A percentile compares a stretch with the other conserved stretches of the same genome.
phyloP scores from a whole-genome alignment of 352 stramenopile genomes.

The Globisporangium parvum region DNA sequence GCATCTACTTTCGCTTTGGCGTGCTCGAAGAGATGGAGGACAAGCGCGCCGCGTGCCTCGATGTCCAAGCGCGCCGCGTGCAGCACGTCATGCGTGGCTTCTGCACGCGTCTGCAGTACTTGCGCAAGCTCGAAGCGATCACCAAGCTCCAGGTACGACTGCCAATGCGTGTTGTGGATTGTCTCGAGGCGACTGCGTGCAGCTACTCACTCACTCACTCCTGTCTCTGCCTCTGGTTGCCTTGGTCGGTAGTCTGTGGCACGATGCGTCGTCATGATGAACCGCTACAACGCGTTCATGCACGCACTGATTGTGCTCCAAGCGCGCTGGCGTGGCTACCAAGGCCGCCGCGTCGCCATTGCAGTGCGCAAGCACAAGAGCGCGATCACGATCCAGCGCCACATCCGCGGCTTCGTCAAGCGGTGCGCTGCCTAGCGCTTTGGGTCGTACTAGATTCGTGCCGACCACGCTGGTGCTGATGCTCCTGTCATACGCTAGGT shows the following conservation, averaged over 20 bases:
- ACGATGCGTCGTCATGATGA: conserved; percentile 75
- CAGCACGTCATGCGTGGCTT: conserved; percentile 76
- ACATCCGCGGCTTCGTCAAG: conserved; percentile 56
- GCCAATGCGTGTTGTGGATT: too few species aligned
- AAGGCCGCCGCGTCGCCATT: conserved; percentile 42
- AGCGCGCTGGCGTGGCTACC: conserved; percentile 71
- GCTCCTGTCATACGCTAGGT: background rate
- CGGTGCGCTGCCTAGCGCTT: conserved; percentile 19
- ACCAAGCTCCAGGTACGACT: conserved; percentile 64
- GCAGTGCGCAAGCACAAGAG: conserved; percentile 51
- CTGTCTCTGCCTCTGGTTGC: conserved; percentile 1
- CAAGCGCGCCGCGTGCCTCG: conserved; percentile 45
- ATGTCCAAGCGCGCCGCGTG: conserved; percentile 51
- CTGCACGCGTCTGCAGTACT: conserved; percentile 44
- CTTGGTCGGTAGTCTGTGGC: conserved; percentile 51
- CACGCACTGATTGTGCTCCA: conserved; percentile 57
- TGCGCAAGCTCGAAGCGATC: conserved; percentile 63
- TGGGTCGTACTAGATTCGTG: background rate
- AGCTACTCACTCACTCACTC: too few species aligned
- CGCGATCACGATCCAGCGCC: conserved; percentile 59
- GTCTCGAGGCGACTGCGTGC: too few species aligned
- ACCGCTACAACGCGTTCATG: conserved; percentile 56
- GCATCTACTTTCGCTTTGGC: conserved; percentile 80
- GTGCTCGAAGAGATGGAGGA: conserved; percentile 79
- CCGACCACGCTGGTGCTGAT: too few species aligned